Evolutionary conservation across 306 rosid genomes (phyloP).

Genomic region (Lupinus albus): DNA sequence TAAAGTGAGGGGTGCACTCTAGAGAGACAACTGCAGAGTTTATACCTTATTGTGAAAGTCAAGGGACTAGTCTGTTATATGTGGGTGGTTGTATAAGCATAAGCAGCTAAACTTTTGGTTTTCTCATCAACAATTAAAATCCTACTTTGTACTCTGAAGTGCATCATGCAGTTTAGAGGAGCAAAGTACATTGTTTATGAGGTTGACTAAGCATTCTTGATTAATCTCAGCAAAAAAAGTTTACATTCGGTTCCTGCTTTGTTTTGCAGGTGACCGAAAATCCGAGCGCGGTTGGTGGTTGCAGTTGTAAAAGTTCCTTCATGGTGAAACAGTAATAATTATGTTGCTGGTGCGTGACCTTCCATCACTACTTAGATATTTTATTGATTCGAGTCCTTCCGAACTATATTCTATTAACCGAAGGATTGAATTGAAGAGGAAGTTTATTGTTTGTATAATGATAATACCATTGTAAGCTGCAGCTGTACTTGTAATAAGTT

Average conservation of each 20-base stretch:
- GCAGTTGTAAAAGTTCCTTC: constrained; percentile 93
- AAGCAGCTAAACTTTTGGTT: too few relatives aligned
- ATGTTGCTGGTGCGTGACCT: constrained; percentile 18
- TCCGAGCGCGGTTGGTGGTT: constrained; percentile 96
- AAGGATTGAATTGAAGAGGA: constrained; percentile 31
- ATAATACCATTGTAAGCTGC: constrained; percentile 33
- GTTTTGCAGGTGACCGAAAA: constrained; percentile 74
- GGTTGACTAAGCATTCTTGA: background rate
- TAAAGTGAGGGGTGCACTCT: too few relatives aligned
- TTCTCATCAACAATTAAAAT: too few relatives aligned
- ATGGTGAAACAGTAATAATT: constrained; percentile 82
- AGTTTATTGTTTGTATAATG: constrained; percentile 26
- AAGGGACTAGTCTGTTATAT: too few relatives aligned
- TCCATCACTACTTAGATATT: constrained; percentile 7
- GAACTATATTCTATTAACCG: constrained; percentile 7
- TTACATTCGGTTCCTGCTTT: constrained; percentile 35
- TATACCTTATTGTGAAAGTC: too few relatives aligned
- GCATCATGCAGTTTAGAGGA: background rate
- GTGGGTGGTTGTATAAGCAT: too few relatives aligned
- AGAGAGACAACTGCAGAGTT: too few relatives aligned
- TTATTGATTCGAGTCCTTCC: background rate
- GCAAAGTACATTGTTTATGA: background rate
- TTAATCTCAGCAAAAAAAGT: background rate
- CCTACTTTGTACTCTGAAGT: background rate
- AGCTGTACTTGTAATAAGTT: constrained; percentile 28